phyloP scores from a whole-genome alignment of 306 rosid genomes.

The Mimosa pudica region DNA sequence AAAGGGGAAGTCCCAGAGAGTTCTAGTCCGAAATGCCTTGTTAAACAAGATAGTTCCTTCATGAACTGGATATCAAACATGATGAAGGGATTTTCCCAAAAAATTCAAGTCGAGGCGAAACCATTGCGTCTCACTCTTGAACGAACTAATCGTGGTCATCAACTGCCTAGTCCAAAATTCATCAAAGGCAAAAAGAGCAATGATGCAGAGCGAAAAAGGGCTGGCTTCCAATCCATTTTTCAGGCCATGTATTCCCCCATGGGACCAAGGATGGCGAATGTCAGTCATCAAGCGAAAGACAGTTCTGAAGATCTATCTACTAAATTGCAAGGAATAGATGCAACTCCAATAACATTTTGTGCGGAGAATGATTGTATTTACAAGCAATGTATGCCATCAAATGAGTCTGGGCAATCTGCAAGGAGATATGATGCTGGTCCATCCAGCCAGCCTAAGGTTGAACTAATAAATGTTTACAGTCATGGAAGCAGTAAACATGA shows the following conservation, averaged over 20 bases:
- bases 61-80: conserved; percentile 81
- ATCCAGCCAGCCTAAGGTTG: conserved; percentile 39
- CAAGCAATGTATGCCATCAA: conserved; percentile 36
- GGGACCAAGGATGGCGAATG: conserved; percentile 37
- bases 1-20: conserved; percentile 49
- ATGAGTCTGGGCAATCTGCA: conserved; percentile 37
- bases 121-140: conserved; percentile 46
- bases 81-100: conserved; percentile 63
- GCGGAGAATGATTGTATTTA: conserved; percentile 40
- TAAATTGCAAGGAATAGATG: conserved; percentile 39
- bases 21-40: conserved; percentile 40
- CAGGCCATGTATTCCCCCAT: conserved; percentile 48
- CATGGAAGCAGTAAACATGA: conserved; percentile 42
- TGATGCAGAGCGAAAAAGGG: conserved; percentile 37
- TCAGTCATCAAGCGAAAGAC: conserved; percentile 45
- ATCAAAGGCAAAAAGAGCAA: conserved; percentile 37
- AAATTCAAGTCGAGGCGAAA: conserved; percentile 48
- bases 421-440: conserved; percentile 38
- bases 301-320: conserved; percentile 41
- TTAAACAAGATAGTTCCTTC: conserved; percentile 71
- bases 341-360: conserved; percentile 44
- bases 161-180: conserved; percentile 37
- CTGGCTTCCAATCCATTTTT: conserved; percentile 59
- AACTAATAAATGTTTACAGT: conserved; percentile 41
- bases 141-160: conserved; percentile 40